Evolutionary conservation across 1,284 basidiomycete species (phyloP), one percentile per base, ranked within the genome.

Genomic region (Ganoderma resinaceum): DNA sequence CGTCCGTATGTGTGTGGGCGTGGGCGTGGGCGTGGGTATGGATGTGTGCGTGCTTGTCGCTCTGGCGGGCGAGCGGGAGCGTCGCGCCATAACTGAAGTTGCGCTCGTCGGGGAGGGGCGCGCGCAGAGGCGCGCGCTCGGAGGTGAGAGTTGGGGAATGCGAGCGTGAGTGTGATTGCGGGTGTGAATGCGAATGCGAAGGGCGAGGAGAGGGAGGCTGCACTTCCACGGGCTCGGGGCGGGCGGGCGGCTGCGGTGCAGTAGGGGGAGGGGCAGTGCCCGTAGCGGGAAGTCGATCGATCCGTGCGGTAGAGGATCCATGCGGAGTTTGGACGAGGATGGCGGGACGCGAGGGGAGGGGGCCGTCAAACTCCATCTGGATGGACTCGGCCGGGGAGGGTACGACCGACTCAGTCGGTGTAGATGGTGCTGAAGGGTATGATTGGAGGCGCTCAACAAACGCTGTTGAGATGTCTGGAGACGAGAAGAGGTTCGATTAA

Each of bases 391-490:
- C 62, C 2, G 73, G 66, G 31, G 70, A 70, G 20, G 72, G 68
- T 49, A 59, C 52, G 26, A 68, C 70, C 29, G 74, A 72, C 16
- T 59, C 59, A 2, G 73, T 72, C 65, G 82, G 83, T 8, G 88
- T 83, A n/a, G 87, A 75, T 0, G 86, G 82, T 1, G 83, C 81
- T 0, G 89, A 90, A 1, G 85, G 79, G 65, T 87, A 85, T 3
- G 87, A 86, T 2, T 92, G 88, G 1, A 93, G 82, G 66, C 83
- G 83, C 67, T 93, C 88, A 8, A 93, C 92, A 72, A 87, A 92
- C 2, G 89, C 85, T 0, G 91, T 92, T 20, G 92, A 93, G 62
- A 87, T 78, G 73, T 92, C 91, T 93, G 42, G 5, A 5, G 55
- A 37, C 46, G 16, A n/a, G 4, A 16, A 3, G 14, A 14, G 58